Evolutionary conservation across 2,329 filamentous ascomycete genomes (phyloP), one percentile per base, ranked within the genome.

Genomic region (Pleoardoris graminearum): DNA sequence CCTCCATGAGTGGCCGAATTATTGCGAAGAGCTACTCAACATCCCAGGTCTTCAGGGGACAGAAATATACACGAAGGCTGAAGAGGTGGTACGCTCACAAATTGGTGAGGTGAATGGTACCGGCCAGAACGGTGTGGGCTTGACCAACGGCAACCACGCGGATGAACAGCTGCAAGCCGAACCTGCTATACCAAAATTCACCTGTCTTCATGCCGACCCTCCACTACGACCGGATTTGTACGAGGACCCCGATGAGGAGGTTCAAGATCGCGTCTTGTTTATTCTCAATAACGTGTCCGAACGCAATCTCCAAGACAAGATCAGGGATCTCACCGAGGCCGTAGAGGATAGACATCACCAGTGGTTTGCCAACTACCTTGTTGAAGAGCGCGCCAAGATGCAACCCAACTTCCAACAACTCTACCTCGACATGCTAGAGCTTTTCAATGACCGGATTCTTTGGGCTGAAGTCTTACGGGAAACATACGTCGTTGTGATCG

Each of bases 281-380:
- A 89, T 95, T 22, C 80, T 99, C 53, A 99, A 99, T 80, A 99
- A 99, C 63, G 87, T 99, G 47, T 97, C 94, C 0, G 88, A 94
- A 62, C 86, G 88, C 36, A 97, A 96, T 38, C 79, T 99, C 16
- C 85, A 90, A 47, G 82, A 87, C 35, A 97, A 97, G 75, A 87
- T 93, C 65, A 81, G 82, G 48, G 91, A 97, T 61, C 82, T 99
- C 32, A 86, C 85, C 44, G 86, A 90, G 33, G 85, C 89, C 38
- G 77, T 99, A 42, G 86, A 91, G 45, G 84, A 88, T 48, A 86
- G 87, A 61, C 88, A 97, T 70, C 89, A 95, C 66, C 91, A 95
- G 68, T 99, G 94, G 94, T 99, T 99, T 68, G 94, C 95, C 6
- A 87, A 86, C 42, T 96, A 97, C 67, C 80, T 99, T 8, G 94